Conservation (phyloP, 2,329 filamentous ascomycete species). For the Boeremia exigua region DNA sequence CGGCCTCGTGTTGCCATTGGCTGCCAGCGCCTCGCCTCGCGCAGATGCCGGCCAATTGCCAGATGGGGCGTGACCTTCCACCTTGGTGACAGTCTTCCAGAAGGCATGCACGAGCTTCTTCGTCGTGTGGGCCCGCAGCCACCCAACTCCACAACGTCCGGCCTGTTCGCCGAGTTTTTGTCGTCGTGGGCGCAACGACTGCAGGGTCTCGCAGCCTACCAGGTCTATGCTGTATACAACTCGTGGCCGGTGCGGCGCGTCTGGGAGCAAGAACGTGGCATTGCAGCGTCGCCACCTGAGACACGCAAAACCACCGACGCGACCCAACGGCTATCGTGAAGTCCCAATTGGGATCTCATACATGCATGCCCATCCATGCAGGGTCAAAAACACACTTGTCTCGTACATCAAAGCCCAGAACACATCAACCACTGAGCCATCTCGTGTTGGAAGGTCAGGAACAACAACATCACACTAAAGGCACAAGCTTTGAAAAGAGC, state of each 20-base stretch:
- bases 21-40: conserved; percentile 13
- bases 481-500: conserved; percentile 1
- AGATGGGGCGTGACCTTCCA: conserved; percentile 17
- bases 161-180: conserved; percentile 14
- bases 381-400: background rate
- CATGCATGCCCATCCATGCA: background rate
- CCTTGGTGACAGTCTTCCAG: conserved; percentile 24
- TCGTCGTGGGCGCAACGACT: conserved; percentile 20
- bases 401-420: conserved; percentile 19
- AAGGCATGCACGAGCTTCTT: conserved; percentile 28
- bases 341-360: background rate
- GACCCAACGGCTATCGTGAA: conserved; percentile 9
- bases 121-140: conserved; percentile 16
- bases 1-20: conserved; percentile 8
- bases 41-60: conserved; percentile 15
- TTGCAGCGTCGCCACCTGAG: background rate
- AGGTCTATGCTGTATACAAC: conserved; percentile 3
- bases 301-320: background rate
- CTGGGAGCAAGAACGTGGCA: conserved; percentile 4
- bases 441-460: conserved; percentile 22
- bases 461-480: conserved; percentile 4
- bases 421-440: conserved; percentile 13
- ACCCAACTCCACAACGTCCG: conserved; percentile 16
- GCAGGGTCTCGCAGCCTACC: conserved; percentile 26
- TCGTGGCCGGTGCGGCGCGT: conserved; percentile 10